Base-by-base conservation (phyloP, 805 yeast species). In the Schizosaccharomyces japonicus region DNA sequence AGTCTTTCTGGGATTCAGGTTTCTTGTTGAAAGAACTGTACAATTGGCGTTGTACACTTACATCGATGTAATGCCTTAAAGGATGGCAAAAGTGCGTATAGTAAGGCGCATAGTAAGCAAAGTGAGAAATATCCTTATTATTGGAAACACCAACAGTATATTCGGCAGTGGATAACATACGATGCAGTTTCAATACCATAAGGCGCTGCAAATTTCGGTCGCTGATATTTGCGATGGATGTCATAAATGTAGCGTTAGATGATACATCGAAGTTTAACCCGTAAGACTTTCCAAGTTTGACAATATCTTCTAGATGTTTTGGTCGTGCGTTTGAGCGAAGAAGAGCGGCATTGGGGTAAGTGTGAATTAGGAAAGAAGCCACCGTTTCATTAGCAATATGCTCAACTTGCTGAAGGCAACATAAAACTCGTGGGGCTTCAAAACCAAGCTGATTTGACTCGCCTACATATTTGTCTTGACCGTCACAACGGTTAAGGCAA, bases 81-180 rank as follows among this genome's bases (percentile, higher is more conserved):
- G 99, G 99, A 1, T 95, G 84, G 1, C 98, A 90, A 69, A 85
- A 90, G 69, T 90, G 99, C 1, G 99, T 90, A 36, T 44, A 47
- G n/a, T n/a, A 39, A 17, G 46, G 63, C 90, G 90, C 42, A 90
- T 90, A 17, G 27, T 19, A 36, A 7, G 27, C 42, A 36, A 36
- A 36, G 23, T 36, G 42, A 10, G 42, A 36, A 15, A 36, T 27
- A 36, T 36, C 42, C 23, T 36, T 36, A 36, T 17, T 27, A 21
- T 36, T 36, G 13, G 42, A 36, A 15, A 13, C 23, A 36, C 42
- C 42, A 15, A 36, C 26, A 11, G 42, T 36, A 10, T 36, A 36
- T 21, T 36, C 42, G 10, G 42, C 17, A 6, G 17, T 27, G 13
- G 25, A 19, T 7, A 15, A 5, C 10, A 36, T 17, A 19, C 42